Evolutionary conservation across 306 rosid genomes (phyloP).

Genomic region (Sophora flavescens): DNA sequence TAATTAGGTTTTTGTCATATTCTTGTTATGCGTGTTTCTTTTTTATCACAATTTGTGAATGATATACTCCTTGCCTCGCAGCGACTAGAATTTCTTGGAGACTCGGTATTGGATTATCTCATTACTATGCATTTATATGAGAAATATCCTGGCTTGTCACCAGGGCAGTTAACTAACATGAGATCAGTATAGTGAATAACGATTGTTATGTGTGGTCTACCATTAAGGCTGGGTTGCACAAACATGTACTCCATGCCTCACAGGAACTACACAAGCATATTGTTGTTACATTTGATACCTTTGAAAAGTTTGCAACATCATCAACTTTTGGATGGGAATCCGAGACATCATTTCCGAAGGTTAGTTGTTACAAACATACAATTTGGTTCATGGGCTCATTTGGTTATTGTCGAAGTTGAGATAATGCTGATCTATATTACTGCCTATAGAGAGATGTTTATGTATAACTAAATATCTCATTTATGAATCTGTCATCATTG

Average conservation of each 20-base stretch:
- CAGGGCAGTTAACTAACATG: slow-evolving; percentile 76
- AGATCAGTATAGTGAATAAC: slow-evolving; percentile 79
- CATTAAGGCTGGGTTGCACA: slow-evolving; percentile 67
- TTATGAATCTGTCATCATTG: too few species aligned
- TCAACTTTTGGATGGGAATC: slow-evolving; percentile 81
- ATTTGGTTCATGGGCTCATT: not conserved
- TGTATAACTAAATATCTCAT: too few species aligned
- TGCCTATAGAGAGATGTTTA: slow-evolving; percentile 8
- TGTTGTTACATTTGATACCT: slow-evolving; percentile 37
- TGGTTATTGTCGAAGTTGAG: slow-evolving; percentile 2
- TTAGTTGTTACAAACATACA: slow-evolving; percentile 42
- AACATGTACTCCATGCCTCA: slow-evolving; percentile 69
- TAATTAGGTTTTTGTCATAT: not conserved
- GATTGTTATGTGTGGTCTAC: slow-evolving; percentile 78
- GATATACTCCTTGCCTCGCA: slow-evolving; percentile 49
- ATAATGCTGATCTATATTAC: not conserved
- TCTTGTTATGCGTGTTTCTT: not conserved
- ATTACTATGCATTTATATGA: slow-evolving; percentile 65
- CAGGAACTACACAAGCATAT: slow-evolving; percentile 67
- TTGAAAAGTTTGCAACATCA: slow-evolving; percentile 36
- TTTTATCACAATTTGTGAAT: slow-evolving; percentile 18
- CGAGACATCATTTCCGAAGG: slow-evolving; percentile 76
- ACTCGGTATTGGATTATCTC: slow-evolving; percentile 72
- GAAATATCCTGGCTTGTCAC: slow-evolving; percentile 75
- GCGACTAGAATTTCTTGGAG: slow-evolving; percentile 90